Percentiles rank a stretch among this genome's conserved stretches.
phyloP scores from a whole-genome alignment of 495 filamentous ascomycete species.

The Niebla homalea region DNA sequence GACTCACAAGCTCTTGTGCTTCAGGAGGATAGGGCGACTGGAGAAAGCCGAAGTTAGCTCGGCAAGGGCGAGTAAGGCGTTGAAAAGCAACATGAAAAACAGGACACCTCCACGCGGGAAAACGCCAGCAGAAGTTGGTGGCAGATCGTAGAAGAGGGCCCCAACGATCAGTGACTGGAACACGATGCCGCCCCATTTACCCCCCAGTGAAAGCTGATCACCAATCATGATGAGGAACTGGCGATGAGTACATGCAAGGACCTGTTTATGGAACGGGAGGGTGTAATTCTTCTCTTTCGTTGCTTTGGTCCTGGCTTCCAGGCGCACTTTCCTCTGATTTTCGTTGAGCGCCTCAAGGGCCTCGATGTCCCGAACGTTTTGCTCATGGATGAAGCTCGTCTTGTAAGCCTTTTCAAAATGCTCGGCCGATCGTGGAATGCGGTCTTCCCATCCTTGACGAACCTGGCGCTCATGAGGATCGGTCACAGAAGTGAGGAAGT shows the following conservation, averaged over 20 bases:
- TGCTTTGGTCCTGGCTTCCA: slow-evolving; percentile 30
- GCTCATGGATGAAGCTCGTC: slow-evolving; percentile 29
- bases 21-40: slow-evolving; percentile 60
- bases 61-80: slow-evolving; percentile 61
- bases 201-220: slow-evolving; percentile 38
- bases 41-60: slow-evolving; percentile 62
- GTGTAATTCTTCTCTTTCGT: slow-evolving; percentile 53
- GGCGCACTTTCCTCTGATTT: slow-evolving; percentile 31
- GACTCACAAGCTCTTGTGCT: slow-evolving; percentile 55
- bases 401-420: slow-evolving; percentile 44
- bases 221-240: slow-evolving; percentile 55
- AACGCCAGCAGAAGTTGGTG: slow-evolving; percentile 38
- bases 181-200: slow-evolving; percentile 42
- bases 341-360: slow-evolving; percentile 40
- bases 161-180: slow-evolving; percentile 69
- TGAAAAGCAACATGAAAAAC: slow-evolving; percentile 74
- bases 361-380: slow-evolving; percentile 29
- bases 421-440: slow-evolving; percentile 44
- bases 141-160: slow-evolving; percentile 60
- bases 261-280: slow-evolving; percentile 52
- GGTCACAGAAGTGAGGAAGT: slow-evolving; percentile 57
- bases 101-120: slow-evolving; percentile 41
- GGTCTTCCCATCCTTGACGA: slow-evolving; percentile 43
- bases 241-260: slow-evolving; percentile 50
- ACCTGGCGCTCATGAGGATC: slow-evolving; percentile 48